Base-by-base conservation (phyloP, 345 rosid genomes). In the Iberis pinnata region DNA sequence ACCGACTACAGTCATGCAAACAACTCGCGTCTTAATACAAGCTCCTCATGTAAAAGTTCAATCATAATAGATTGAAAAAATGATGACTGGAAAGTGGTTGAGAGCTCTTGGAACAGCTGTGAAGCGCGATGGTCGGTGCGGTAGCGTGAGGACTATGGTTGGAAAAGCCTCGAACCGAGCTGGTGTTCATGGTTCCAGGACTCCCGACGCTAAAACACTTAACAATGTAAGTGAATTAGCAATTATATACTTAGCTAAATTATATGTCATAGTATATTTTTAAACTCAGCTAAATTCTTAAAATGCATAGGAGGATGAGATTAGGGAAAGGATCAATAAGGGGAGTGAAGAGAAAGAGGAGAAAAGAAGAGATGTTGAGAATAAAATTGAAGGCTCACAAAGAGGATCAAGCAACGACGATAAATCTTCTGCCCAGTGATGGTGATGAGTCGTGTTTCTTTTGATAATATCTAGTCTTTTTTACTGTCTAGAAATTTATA, bases 141-240 rank as follows among this genome's bases (percentile, higher is more conserved):
- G 39, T 1, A 29, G 51, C 12, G 66, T 18, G 24, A 67, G 66
- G 50, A 60, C 61, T 9, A 45, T 60, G 61, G 56, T 67, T 46
- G 71, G 66, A 31, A 60, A 67, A 67, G 56, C 66, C 7, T 59
- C 66, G 3, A 33, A 67, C 44, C 61, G 71, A 67, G 44, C 71
- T 1, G 56, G 71, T 53, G 71, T 60, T 60, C 61, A 60, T 46
- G 71, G 71, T 59, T 53, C 66, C 0, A 38, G 43, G n/a, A 31
- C 44, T 32, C 61, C 65, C 16, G 18, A 53, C 18, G 32, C 71
- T 20, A 67, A 59, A 59, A 5, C 31, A 67, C 65, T 67, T 53
- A 45, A 53, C 27, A 59, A 53, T 60, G 71, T 67, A 67, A 52
- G 10, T 51, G 13, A 9, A n/a, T n/a, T n/a, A n/a, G n/a, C n/a